These are phyloP conservation scores for Podaxis sp. DNA, from an alignment of 768 basidiomycete species.

Conservation along the genomic window DNA sequence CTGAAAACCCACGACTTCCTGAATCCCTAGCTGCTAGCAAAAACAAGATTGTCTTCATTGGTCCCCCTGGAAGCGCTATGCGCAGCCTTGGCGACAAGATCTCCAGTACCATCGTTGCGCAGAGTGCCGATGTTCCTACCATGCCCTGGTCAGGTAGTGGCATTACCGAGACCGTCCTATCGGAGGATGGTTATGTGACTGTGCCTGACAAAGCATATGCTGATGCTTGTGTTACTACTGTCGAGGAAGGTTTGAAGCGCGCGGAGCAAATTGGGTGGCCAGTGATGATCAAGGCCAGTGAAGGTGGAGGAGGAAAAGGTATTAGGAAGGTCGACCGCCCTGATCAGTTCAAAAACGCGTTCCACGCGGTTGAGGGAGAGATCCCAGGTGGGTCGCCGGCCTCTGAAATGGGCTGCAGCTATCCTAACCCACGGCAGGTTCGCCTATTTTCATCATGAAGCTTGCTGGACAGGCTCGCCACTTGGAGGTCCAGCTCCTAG, in stretches of 20 bases:
- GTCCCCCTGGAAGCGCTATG: slow-evolving; percentile 98
- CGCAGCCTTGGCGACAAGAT: slow-evolving; percentile 99
- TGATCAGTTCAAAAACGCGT: slow-evolving; percentile 92
- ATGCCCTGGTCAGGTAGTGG: slow-evolving; percentile 99
- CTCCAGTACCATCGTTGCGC: slow-evolving; percentile 98
- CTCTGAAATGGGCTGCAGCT: slow-evolving; percentile 14
- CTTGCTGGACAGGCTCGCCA: slow-evolving; percentile 97
- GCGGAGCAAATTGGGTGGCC: slow-evolving; percentile 94
- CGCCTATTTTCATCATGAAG: slow-evolving; percentile 99
- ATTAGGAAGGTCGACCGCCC: slow-evolving; percentile 90
- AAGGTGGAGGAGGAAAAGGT: slow-evolving; percentile 99
- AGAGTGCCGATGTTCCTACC: slow-evolving; percentile 93
- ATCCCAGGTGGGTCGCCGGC: slow-evolving; percentile 74
- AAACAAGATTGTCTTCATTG: slow-evolving; percentile 98
- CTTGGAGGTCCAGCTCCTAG: slow-evolving; percentile 95
- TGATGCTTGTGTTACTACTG: slow-evolving; percentile 83
- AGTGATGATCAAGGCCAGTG: slow-evolving; percentile 99
- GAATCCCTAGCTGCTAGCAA: slow-evolving; percentile 90
- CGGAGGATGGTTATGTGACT: slow-evolving; percentile 85
- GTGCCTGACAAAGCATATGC: slow-evolving; percentile 91
- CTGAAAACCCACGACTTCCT: slow-evolving; percentile 95
- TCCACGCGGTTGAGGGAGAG: slow-evolving; percentile 90
- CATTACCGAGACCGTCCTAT: slow-evolving; percentile 82
- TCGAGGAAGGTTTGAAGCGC: slow-evolving; percentile 81
- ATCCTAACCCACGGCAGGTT: slow-evolving; percentile 51